Base-by-base conservation (phyloP, 2,329 filamentous ascomycete genomes). In the Ophiostoma ulmi region DNA sequence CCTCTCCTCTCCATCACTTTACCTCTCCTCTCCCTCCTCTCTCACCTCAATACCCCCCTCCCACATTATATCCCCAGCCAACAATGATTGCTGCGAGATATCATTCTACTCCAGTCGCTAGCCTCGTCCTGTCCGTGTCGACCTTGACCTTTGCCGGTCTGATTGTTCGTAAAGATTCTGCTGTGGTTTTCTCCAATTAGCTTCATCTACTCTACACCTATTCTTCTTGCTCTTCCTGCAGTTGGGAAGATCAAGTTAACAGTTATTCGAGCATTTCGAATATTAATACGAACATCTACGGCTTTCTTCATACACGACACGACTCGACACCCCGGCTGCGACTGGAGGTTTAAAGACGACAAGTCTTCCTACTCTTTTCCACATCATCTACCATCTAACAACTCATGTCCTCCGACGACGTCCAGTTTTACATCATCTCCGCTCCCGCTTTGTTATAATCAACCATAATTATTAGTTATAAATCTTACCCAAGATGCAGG, bases 51-150 rank as follows among this genome's bases (percentile, higher is more conserved):
- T 20, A n/a, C 44, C 73, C 58, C 22, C 22, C 14, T 22, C 52
- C 52, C 55, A 5, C 22, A 13, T 71, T 69, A 61, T 73, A 72
- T 73, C 74, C 77, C 72, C 70, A 74, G 75, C 77, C 78, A 80
- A 87, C 81, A 77, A 89, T 89, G 87, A 83, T 82, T 85, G 78
- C 87, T 87, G 83, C 80, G 83, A 81, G 79, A 80, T 79, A 78
- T 76, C 75, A 78, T 78, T 79, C 78, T 75, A 81, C 80, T 82
- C 84, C 86, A 88, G 87, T 89, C 86, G 86, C 83, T 85, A 81
- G 86, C 85, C 84, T 82, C 80, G 84, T 83, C 81, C 83, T 81
- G 86, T 87, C 84, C 66, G 69, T 71, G 61, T 71, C 67, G 70
- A 58, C 71, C 71, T 41, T 39, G 78, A 83, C 85, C 36, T 65